Percentiles rank a stretch among this genome's conserved stretches.
These are phyloP conservation scores for Coccomyxa subellipsoidea DNA, from an alignment of 163 green algal species.

Conservation along the genomic window DNA sequence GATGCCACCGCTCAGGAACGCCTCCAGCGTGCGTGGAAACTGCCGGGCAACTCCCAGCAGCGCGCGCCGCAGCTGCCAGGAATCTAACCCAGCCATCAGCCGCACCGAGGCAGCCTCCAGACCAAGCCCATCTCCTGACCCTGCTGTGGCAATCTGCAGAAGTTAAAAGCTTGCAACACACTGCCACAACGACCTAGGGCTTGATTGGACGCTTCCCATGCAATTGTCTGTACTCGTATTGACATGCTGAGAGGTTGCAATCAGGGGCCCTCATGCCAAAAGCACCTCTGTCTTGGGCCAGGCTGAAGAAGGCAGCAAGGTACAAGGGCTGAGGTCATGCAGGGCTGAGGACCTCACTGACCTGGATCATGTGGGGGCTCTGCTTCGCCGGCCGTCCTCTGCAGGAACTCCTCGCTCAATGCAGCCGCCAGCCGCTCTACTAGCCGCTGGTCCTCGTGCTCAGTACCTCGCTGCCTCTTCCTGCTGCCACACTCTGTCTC, in stretches of 20 bases:
- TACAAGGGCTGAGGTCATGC: background rate
- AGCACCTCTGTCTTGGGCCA: too few relatives aligned
- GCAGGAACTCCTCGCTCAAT: background rate
- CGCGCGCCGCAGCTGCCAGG: constrained; percentile 12
- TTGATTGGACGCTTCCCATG: too few relatives aligned
- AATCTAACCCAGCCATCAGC: background rate
- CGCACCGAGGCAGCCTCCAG: background rate
- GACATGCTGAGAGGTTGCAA: too few relatives aligned
- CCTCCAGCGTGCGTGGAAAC: constrained; percentile 20
- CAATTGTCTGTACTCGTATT: too few relatives aligned
- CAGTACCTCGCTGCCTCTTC: too few relatives aligned
- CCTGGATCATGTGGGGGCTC: background rate
- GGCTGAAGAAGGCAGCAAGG: background rate
- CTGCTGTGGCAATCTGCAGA: background rate
- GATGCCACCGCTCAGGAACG: constrained; percentile 29
- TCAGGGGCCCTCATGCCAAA: too few relatives aligned
- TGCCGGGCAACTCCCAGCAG: constrained; percentile 20
- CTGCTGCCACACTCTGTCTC: background rate
- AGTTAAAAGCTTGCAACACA: too few relatives aligned
- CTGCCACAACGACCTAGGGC: too few relatives aligned
- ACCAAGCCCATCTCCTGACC: background rate
- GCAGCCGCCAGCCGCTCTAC: background rate
- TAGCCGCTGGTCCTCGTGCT: background rate
- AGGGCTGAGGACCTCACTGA: background rate
- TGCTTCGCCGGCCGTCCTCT: background rate